phyloP scores from a whole-genome alignment of 805 yeast genomes.

The Candida michaelii region DNA sequence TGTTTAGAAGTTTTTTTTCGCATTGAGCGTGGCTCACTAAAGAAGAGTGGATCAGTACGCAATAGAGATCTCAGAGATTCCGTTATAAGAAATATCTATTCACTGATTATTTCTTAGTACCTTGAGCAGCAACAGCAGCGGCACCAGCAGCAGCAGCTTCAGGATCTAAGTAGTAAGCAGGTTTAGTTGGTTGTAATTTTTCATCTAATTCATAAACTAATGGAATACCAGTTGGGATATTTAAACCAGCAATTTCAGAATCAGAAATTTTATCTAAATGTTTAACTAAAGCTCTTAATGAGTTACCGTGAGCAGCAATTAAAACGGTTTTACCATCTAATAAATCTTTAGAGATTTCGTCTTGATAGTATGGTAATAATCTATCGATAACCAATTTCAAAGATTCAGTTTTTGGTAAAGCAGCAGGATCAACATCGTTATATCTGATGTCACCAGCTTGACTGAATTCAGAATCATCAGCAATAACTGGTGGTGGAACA shows the following conservation, averaged over 20 bases:
- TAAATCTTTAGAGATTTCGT: conserved; percentile 81
- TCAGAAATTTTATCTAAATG: conserved; percentile 92
- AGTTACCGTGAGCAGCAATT: conserved; percentile 98
- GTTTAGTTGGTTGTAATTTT: conserved; percentile 83
- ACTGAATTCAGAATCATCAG: conserved; percentile 73
- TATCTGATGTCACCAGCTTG: conserved; percentile 87
- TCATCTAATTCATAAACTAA: conserved; percentile 93
- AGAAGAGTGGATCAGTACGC: too few relatives aligned
- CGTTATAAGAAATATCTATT: conserved; percentile 4
- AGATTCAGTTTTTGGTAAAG: conserved; percentile 92
- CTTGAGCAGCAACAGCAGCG: conserved; percentile 98
- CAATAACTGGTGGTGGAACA: conserved; percentile 91
- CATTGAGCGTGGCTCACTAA: conserved; percentile 3
- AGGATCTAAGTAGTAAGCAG: conserved; percentile 96
- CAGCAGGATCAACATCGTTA: conserved; percentile 77
- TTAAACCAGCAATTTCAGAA: conserved; percentile 87
- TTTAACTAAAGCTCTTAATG: conserved; percentile 94
- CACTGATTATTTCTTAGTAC: conserved; percentile 43
- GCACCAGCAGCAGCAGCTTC: conserved; percentile 99
- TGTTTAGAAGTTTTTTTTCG: conserved; percentile 7
- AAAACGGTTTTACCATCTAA: conserved; percentile 86
- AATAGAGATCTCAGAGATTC: too few relatives aligned
- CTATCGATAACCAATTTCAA: conserved; percentile 93
- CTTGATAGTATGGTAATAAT: conserved; percentile 96
- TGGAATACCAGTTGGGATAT: conserved; percentile 98